Evolutionary conservation across 805 yeast species (phyloP), one percentile per base, ranked within the genome.

Genomic region (Candida sonorensis): DNA sequence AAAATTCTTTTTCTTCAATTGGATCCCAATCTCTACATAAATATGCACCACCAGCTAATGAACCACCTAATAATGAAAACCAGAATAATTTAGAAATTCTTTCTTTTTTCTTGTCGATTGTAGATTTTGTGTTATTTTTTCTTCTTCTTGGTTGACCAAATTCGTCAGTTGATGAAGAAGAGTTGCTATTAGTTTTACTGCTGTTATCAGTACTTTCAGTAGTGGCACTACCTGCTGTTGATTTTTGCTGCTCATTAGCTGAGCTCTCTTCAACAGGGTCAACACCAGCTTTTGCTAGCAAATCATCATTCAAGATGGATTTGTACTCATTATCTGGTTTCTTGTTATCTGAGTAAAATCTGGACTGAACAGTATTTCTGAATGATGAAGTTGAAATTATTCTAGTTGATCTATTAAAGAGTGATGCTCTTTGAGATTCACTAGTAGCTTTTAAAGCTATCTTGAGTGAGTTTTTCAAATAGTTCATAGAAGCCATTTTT

Each of bases 21-120:
- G 73, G 77, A 40, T 84, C 94, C 86, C 94, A 87, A 47, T 87
- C 79, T 55, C 98, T 75, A 29, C 81, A 72, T 62, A 85, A 55
- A 57, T 82, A 90, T 8, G 65, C 75, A 18, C 67, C 58, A 5
- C 77, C 84, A 14, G 69, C 73, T 19, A 65, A 31, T 10, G 67
- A 66, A 17, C 67, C 71, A 24, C 77, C 77, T 17, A 79, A 69
- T 8, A 69, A 37, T 12, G 72, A 69, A 29, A 78, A 59, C 59
- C 83, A 83, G 49, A 82, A 76, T 61, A 80, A 62, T 53, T 78
- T 82, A 36, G 94, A 87, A 42, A 78, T 73, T 52, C 72, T 72
- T 55, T 88, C 96, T 55, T 95, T 79, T 62, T 82, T 84, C 51
- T 73, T 68, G 57, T 84, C 94, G 18, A 81, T 69, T 5, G 88